phyloP scores from a whole-genome alignment of 2,329 filamentous ascomycete genomes.

The Neofusicoccum ribis region DNA sequence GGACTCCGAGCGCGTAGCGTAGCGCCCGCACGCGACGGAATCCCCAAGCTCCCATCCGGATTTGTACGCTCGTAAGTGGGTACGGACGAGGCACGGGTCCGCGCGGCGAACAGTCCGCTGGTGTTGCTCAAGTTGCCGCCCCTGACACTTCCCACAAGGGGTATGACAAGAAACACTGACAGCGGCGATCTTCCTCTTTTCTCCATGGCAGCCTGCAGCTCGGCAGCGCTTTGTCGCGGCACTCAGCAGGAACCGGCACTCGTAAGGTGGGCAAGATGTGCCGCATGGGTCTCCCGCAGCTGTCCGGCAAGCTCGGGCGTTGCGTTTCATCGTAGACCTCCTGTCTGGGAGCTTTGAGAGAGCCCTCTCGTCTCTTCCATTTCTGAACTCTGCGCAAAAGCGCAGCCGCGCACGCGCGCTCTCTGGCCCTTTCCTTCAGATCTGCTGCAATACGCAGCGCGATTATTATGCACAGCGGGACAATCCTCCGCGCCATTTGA shows the following conservation, averaged over 20 bases:
- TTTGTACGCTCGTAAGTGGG: neutral
- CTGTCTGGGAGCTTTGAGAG: slow-evolving; percentile 7
- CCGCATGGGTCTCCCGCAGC: slow-evolving; percentile 10
- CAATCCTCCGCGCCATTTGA: slow-evolving; percentile 15
- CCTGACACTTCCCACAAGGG: slow-evolving; percentile 11
- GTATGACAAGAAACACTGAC: neutral
- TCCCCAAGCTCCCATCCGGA: slow-evolving; percentile 1
- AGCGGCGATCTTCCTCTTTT: neutral
- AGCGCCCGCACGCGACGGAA: neutral
- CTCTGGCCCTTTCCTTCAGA: neutral
- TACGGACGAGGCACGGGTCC: neutral
- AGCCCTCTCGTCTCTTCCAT: neutral
- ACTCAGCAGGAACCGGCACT: neutral
- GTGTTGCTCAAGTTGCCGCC: neutral
- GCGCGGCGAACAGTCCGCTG: slow-evolving; percentile 2
- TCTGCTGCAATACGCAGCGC: slow-evolving; percentile 11
- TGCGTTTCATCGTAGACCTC: slow-evolving; percentile 11
- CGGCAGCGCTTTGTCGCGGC: slow-evolving; percentile 5
- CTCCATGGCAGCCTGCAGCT: slow-evolving; percentile 1
- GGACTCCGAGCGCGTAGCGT: slow-evolving; percentile 3
- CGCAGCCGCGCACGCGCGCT: neutral
- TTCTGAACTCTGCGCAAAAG: neutral
- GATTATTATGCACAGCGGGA: slow-evolving; percentile 14
- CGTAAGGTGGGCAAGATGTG: slow-evolving; percentile 6
- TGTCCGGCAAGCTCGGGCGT: slow-evolving; percentile 10